A percentile compares a stretch with the other conserved stretches of the same genome.
phyloP scores from a whole-genome alignment of 1,284 basidiomycete species.

The Ganoderma meredithae region DNA sequence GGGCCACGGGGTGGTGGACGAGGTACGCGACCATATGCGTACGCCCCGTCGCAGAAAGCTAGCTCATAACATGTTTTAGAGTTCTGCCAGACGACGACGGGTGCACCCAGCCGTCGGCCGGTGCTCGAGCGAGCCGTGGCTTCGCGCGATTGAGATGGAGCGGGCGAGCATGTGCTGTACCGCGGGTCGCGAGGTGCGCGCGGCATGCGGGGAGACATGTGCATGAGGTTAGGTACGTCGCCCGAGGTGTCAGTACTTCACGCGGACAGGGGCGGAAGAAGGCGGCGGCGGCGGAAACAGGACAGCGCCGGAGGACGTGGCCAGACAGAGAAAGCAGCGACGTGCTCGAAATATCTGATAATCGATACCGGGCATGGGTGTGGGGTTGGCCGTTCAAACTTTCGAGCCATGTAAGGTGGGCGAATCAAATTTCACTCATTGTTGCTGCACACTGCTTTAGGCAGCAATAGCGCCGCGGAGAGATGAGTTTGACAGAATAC shows the following conservation, averaged over 20 bases:
- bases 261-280: background rate
- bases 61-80: constrained; percentile 1
- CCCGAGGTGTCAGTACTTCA: background rate
- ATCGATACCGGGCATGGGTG: background rate
- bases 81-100: background rate
- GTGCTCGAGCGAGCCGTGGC: background rate
- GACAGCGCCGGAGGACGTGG: background rate
- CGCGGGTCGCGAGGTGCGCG: background rate
- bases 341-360: background rate
- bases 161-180: background rate
- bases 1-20: background rate
- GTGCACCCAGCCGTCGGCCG: background rate
- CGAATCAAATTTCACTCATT: background rate
- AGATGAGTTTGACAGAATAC: background rate
- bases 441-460: no score
- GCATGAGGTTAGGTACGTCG: background rate
- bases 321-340: no score
- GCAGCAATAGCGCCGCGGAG: no score
- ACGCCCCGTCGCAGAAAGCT: background rate
- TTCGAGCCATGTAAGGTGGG: background rate
- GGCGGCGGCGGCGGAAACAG: background rate
- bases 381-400: background rate
- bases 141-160: background rate
- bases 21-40: background rate
- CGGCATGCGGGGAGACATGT: background rate